A percentile compares a stretch with the other conserved stretches of the same genome.
Evolutionary conservation across 176 grass and related monocot genomes (phyloP).

Genomic region (Echinochloa phyllopogon): DNA sequence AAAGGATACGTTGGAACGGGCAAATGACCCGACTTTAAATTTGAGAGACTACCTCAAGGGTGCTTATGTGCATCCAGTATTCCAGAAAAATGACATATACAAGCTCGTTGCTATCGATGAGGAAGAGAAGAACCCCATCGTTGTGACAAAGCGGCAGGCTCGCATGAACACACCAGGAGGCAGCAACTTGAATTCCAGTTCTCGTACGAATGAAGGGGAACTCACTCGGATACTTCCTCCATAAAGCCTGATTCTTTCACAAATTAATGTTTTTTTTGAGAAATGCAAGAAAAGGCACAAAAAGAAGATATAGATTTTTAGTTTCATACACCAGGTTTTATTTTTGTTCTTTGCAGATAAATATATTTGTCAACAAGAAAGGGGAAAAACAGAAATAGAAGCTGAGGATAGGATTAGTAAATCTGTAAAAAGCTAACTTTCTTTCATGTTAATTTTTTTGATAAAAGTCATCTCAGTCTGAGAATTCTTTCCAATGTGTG

Average conservation of each 20-base stretch:
- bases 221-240: constrained; percentile 38
- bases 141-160: constrained; percentile 64
- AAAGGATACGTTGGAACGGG: constrained; percentile 88
- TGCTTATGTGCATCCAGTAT: constrained; percentile 91
- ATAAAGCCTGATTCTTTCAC: constrained; percentile 25
- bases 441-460: too few relatives aligned
- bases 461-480: constrained; percentile 50
- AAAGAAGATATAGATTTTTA: too few relatives aligned
- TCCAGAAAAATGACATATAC: constrained; percentile 56
- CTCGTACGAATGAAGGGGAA: constrained; percentile 52
- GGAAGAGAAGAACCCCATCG: constrained; percentile 70
- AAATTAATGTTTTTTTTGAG: constrained; percentile 33
- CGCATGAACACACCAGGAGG: constrained; percentile 59
- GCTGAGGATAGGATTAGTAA: constrained; percentile 4
- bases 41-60: constrained; percentile 88
- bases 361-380: background rate
- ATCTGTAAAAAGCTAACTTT: background rate
- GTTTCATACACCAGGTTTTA: background rate
- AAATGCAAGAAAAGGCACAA: background rate
- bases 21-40: constrained; percentile 76
- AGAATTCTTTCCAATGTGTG: constrained; percentile 80
- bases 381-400: background rate
- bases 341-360: background rate
- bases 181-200: constrained; percentile 69
- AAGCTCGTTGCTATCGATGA: constrained; percentile 46